Evolutionary conservation across 1,284 basidiomycete genomes (phyloP).

Genomic region (Peniophora sp.): DNA sequence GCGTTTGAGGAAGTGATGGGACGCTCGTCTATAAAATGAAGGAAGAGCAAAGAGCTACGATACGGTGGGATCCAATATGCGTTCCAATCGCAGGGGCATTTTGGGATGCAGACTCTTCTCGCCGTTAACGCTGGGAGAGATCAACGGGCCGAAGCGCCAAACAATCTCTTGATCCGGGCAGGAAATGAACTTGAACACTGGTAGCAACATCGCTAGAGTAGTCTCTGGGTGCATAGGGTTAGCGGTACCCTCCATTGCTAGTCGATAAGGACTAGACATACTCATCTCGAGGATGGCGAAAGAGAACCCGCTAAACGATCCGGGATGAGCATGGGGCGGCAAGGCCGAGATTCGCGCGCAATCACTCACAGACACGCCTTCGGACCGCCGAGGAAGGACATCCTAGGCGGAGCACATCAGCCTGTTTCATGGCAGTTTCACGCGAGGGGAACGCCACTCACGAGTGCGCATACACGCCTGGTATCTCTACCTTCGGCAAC

Average conservation of each 20-base stretch:
- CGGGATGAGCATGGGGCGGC: conserved; percentile 7
- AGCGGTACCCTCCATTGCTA: not conserved
- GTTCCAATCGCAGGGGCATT: too few relatives aligned
- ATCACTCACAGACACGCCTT: conserved; percentile 1
- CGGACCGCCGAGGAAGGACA: conserved; percentile 5
- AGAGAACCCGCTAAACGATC: conserved; percentile 6
- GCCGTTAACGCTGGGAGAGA: conserved; percentile 1
- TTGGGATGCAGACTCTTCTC: too few relatives aligned
- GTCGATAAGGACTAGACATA: not conserved
- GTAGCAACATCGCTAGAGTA: conserved; percentile 1
- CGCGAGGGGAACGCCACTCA: not conserved
- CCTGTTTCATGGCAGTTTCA: not conserved
- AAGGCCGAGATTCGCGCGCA: too few relatives aligned
- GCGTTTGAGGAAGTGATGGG: too few relatives aligned
- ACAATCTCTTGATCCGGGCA: not conserved
- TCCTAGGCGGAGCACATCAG: conserved; percentile 1
- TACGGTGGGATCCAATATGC: too few relatives aligned
- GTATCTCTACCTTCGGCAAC: conserved; percentile 1
- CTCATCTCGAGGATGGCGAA: conserved; percentile 7
- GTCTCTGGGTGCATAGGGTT: not conserved
- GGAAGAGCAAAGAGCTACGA: too few relatives aligned
- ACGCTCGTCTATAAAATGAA: too few relatives aligned
- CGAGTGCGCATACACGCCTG: conserved; percentile 5
- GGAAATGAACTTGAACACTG: conserved; percentile 2
- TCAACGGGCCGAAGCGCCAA: not conserved